These are phyloP conservation scores for Haplosporangium gracile DNA, from an alignment of 192 early-diverging fungal species.

Conservation along the genomic window DNA sequence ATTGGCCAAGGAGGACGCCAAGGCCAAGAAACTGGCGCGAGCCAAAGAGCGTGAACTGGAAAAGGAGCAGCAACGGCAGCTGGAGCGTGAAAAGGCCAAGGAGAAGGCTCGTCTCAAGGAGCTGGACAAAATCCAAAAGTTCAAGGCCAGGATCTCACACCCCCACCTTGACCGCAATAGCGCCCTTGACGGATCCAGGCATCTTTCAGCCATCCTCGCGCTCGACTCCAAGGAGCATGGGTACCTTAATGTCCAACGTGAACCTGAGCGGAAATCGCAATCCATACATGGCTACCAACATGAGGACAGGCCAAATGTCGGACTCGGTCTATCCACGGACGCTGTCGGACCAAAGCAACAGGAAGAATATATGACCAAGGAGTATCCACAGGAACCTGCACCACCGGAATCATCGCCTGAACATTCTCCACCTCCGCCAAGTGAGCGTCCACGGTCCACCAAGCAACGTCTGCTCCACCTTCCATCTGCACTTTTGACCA, in stretches of 20 bases:
- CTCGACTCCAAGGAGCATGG: background rate
- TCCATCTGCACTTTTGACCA: background rate
- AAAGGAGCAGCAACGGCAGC: constrained; percentile 18
- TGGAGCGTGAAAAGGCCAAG: constrained; percentile 19
- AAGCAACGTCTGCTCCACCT: background rate
- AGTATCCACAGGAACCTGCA: background rate
- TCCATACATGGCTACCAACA: constrained; percentile 26
- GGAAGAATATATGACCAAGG: background rate
- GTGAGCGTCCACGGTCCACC: background rate
- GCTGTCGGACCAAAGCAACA: constrained; percentile 12
- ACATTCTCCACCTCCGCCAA: background rate
- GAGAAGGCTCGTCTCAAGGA: constrained; percentile 40
- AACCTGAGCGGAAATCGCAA: background rate
- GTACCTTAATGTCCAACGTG: background rate
- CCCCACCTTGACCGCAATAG: constrained; percentile 27
- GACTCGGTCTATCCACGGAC: constrained; percentile 2
- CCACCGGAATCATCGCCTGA: background rate
- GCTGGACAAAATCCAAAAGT: constrained; percentile 35
- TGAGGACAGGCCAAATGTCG: constrained; percentile 13
- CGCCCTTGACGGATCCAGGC: constrained; percentile 10
- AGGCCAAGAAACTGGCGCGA: constrained; percentile 20
- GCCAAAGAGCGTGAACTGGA: constrained; percentile 34
- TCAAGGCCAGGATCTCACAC: constrained; percentile 35
- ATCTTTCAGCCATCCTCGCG: background rate
- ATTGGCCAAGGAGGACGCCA: constrained; percentile 33